These are phyloP conservation scores for Colletotrichum costaricense DNA, from an alignment of 2,329 filamentous ascomycete species.

Conservation along the genomic window DNA sequence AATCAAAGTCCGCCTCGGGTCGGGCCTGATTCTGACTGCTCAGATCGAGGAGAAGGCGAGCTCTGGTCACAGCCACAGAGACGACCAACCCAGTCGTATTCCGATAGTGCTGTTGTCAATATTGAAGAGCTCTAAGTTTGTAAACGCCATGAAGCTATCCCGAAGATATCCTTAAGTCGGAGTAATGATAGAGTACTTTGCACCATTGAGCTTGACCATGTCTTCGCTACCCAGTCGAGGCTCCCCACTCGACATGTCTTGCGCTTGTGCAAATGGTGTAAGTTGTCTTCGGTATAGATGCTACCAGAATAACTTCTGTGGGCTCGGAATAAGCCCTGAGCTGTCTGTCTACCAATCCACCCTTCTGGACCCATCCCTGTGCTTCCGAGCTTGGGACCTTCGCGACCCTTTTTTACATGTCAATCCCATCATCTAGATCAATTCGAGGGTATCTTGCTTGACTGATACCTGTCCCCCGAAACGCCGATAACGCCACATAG, in stretches of 20 bases:
- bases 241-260: background rate
- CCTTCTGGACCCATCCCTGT: background rate
- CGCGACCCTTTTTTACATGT: background rate
- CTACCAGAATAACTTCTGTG: background rate
- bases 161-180: background rate
- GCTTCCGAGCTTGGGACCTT: background rate
- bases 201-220: background rate
- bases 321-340: background rate
- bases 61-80: background rate
- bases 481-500: constrained; percentile 3
- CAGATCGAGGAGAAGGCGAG: too few species aligned
- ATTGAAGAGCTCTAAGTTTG: background rate
- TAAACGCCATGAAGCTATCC: background rate
- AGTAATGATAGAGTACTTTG: background rate
- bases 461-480: background rate
- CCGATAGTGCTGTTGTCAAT: background rate
- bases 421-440: background rate
- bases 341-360: background rate
- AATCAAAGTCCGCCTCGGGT: too few species aligned
- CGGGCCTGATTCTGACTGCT: too few species aligned
- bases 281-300: background rate
- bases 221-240: background rate
- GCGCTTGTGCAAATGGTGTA: background rate
- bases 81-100: too few species aligned
- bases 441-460: constrained; percentile 4